Percentiles rank a stretch among this genome's conserved stretches.
These are phyloP conservation scores for Microcyclospora tardicrescens DNA, from an alignment of 2,329 filamentous ascomycete species.

Conservation along the genomic window DNA sequence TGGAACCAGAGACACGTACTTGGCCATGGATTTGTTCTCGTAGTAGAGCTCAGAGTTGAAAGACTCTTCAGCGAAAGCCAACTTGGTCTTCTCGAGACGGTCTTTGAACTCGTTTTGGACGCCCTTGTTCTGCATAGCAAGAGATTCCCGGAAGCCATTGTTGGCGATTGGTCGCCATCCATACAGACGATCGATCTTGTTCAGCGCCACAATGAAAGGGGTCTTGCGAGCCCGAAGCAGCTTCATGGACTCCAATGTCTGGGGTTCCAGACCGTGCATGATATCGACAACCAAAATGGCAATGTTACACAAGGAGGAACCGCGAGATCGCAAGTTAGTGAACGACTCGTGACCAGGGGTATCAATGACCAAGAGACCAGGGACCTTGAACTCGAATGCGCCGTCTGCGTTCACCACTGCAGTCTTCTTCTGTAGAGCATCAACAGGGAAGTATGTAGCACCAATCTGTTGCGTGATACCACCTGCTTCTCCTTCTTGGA, in stretches of 20 bases:
- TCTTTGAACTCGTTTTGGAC: slow-evolving; percentile 92
- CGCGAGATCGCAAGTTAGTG: slow-evolving; percentile 91
- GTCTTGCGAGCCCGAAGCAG: slow-evolving; percentile 87
- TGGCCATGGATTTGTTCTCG: slow-evolving; percentile 95
- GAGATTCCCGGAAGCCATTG: slow-evolving; percentile 91
- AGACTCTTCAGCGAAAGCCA: slow-evolving; percentile 88
- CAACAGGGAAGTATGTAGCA: slow-evolving; percentile 96
- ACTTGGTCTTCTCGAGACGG: slow-evolving; percentile 77
- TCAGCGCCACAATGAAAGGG: slow-evolving; percentile 94
- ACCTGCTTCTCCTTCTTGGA: slow-evolving; percentile 96
- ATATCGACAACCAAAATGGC: slow-evolving; percentile 98
- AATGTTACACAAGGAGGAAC: slow-evolving; percentile 98
- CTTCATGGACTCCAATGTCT: slow-evolving; percentile 95
- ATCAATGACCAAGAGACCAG: slow-evolving; percentile 91
- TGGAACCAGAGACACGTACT: slow-evolving; percentile 86
- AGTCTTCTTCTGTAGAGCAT: slow-evolving; percentile 85
- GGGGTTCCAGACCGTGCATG: slow-evolving; percentile 96
- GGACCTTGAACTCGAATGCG: slow-evolving; percentile 91
- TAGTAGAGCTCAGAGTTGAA: slow-evolving; percentile 97
- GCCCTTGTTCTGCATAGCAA: slow-evolving; percentile 78
- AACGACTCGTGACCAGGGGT: slow-evolving; percentile 99
- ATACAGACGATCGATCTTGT: slow-evolving; percentile 99
- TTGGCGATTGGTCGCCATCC: slow-evolving; percentile 98
- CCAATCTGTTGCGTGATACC: slow-evolving; percentile 99
- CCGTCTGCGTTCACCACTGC: slow-evolving; percentile 83